These are phyloP conservation scores for Chlorokybus atmophyticus DNA, from an alignment of 139 green algal species.

Conservation along the genomic window DNA sequence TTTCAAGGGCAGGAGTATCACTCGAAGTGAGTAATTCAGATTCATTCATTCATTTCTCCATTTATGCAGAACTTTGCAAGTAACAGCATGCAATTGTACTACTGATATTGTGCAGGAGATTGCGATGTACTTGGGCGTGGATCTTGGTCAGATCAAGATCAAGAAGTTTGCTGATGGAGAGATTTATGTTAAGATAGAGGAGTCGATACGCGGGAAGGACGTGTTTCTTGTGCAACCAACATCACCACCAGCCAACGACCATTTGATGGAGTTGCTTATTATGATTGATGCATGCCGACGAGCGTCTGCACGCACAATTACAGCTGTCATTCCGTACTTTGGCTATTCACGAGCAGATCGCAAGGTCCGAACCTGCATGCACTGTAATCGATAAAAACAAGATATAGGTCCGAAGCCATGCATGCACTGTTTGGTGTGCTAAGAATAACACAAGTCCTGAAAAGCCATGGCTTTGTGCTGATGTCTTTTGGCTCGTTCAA, in stretches of 20 bases:
- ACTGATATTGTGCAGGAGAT: constrained; percentile 85
- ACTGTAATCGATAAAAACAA: neutral
- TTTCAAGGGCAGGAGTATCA: no score
- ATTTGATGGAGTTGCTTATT: constrained; percentile 93
- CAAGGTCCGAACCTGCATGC: constrained; percentile 41
- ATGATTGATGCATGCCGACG: constrained; percentile 90
- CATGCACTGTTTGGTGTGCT: no score
- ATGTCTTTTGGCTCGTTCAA: no score
- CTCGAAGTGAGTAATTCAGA: no score
- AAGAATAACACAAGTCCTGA: no score
- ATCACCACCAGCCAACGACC: constrained; percentile 88
- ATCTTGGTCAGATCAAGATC: constrained; percentile 83
- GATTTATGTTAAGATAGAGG: constrained; percentile 92
- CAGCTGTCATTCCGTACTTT: constrained; percentile 77
- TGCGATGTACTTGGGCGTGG: constrained; percentile 86
- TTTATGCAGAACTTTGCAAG: constrained; percentile 9
- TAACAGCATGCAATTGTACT: no score
- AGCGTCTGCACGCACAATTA: constrained; percentile 88
- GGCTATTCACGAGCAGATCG: constrained; percentile 80
- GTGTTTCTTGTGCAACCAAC: constrained; percentile 97
- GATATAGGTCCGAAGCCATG: no score
- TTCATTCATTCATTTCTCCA: neutral
- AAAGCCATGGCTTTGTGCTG: no score
- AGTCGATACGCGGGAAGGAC: constrained; percentile 95
- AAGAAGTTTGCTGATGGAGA: constrained; percentile 99